These are phyloP conservation scores for Plantago elongata DNA, from an alignment of 257 asterid species.

Conservation along the genomic window DNA sequence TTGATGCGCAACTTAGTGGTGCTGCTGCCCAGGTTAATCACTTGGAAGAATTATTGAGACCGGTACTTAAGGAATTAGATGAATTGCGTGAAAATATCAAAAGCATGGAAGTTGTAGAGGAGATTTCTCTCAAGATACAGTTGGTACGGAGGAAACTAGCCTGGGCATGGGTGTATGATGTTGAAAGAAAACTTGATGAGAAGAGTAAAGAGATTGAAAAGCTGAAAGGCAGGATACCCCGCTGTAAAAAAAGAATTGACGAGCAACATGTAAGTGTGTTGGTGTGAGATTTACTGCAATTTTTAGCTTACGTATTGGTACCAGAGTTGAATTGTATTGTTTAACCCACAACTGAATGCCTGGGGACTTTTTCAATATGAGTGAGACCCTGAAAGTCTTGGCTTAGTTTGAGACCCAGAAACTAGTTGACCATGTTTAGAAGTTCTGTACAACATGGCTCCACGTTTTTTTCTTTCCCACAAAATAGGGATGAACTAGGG, in stretches of 20 bases:
- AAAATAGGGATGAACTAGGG: too few species aligned
- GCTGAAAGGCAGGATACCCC: conserved; percentile 57
- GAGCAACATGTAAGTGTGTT: conserved; percentile 45
- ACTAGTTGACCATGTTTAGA: too few species aligned
- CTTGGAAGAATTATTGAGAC: conserved; percentile 70
- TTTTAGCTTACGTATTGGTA: conserved; percentile 8
- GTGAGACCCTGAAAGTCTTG: too few species aligned
- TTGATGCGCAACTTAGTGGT: conserved; percentile 46
- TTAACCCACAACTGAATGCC: neutral
- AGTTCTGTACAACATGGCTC: too few species aligned
- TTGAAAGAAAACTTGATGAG: conserved; percentile 51
- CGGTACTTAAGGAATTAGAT: conserved; percentile 65
- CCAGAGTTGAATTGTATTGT: conserved; percentile 10
- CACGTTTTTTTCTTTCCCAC: too few species aligned
- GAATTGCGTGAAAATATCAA: conserved; percentile 78
- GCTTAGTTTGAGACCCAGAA: too few species aligned
- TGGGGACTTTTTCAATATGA: too few species aligned
- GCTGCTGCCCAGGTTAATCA: conserved; percentile 62
- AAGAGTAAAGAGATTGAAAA: conserved; percentile 49
- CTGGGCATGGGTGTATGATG: conserved; percentile 88
- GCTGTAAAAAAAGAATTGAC: conserved; percentile 65
- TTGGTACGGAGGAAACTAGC: conserved; percentile 73
- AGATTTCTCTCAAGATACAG: conserved; percentile 59
- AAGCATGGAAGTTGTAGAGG: conserved; percentile 81
- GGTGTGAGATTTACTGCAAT: conserved; percentile 8